phyloP scores from a whole-genome alignment of 2,329 filamentous ascomycete species.

The Fusarium napiforme region DNA sequence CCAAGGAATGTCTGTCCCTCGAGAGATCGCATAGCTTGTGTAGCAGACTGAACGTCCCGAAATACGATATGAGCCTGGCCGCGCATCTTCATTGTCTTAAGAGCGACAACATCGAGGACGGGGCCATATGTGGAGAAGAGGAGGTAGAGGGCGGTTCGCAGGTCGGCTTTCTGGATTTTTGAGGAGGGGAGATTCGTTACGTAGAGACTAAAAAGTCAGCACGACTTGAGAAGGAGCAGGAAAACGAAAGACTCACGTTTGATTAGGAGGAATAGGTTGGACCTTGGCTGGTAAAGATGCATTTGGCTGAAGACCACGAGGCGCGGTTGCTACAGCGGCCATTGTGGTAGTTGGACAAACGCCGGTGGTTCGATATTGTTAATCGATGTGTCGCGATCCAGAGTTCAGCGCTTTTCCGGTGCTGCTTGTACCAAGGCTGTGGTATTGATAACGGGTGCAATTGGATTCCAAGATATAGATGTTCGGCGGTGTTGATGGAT shows the following conservation, averaged over 20 bases:
- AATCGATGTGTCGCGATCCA: not conserved
- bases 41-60: constrained; percentile 88
- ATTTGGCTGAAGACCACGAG: constrained; percentile 54
- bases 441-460: constrained; percentile 15
- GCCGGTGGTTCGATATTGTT: not conserved
- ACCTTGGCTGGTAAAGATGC: constrained; percentile 61
- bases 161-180: constrained; percentile 89
- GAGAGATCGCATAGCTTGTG: constrained; percentile 89
- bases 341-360: constrained; percentile 39
- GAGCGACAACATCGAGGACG: constrained; percentile 88
- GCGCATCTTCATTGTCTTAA: constrained; percentile 92
- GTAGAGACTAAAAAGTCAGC: constrained; percentile 74
- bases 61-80: constrained; percentile 96
- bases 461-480: constrained; percentile 15
- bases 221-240: not conserved
- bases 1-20: constrained; percentile 90
- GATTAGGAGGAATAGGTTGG: constrained; percentile 72
- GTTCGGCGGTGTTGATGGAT: constrained; percentile 34
- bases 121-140: constrained; percentile 94
- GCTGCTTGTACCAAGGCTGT: constrained; percentile 4
- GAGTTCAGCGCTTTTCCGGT: not conserved
- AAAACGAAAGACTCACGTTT: constrained; percentile 69
- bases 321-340: constrained; percentile 51
- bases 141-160: constrained; percentile 89
- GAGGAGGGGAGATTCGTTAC: constrained; percentile 85